phyloP scores from a whole-genome alignment of 192 early-diverging fungal genomes.

The Linnemannia elongata region DNA sequence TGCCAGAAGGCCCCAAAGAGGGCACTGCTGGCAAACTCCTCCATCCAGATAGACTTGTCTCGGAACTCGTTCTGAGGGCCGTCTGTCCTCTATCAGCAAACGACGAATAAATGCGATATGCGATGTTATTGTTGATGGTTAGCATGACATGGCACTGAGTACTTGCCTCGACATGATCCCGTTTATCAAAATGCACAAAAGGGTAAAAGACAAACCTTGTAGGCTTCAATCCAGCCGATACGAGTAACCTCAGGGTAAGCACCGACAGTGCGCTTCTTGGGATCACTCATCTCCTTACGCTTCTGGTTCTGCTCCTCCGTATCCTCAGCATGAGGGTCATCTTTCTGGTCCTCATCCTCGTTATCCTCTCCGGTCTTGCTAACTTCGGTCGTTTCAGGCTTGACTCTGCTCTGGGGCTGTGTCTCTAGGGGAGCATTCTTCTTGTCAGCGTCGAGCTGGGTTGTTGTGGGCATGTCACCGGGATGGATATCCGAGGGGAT shows the following conservation, averaged over 20 bases:
- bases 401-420: not conserved
- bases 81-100: slow-evolving; percentile 8
- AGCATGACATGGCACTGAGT: not conserved
- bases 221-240: slow-evolving; percentile 29
- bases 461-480: not conserved
- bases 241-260: slow-evolving; percentile 21
- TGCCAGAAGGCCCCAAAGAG: slow-evolving; percentile 31
- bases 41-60: slow-evolving; percentile 28
- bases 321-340: not conserved
- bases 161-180: not conserved
- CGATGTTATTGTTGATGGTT: not conserved
- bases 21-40: slow-evolving; percentile 27
- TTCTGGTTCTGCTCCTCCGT: slow-evolving; percentile 1
- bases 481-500: slow-evolving; percentile 24
- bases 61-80: slow-evolving; percentile 27
- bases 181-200: not conserved
- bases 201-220: slow-evolving; percentile 5
- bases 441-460: slow-evolving; percentile 17
- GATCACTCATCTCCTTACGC: not conserved
- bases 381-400: not conserved
- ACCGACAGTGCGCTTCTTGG: slow-evolving; percentile 18
- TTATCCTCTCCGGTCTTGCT: not conserved
- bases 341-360: not conserved
- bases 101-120: not conserved
- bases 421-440: not conserved